These are phyloP conservation scores for Naganishia friedmannii DNA, from an alignment of 768 basidiomycete genomes.

Conservation along the genomic window DNA sequence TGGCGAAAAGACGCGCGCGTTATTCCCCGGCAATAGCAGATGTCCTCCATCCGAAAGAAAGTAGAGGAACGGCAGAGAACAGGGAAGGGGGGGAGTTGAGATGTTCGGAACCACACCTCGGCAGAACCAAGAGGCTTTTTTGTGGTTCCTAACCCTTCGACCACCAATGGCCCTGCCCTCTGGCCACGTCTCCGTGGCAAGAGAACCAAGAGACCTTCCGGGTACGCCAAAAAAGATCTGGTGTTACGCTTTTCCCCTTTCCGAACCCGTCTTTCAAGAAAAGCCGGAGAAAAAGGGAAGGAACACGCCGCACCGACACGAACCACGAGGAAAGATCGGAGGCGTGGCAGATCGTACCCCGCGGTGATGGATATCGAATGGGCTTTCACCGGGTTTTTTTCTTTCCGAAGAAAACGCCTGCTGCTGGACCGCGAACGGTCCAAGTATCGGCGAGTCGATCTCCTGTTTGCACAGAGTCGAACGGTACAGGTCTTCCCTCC, in stretches of 20 bases:
- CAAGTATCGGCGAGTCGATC: constrained; percentile 12
- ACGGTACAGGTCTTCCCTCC: neutral
- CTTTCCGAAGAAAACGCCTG: neutral
- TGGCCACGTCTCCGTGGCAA: neutral
- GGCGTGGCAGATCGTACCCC: constrained; percentile 13
- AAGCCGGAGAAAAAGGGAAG: neutral
- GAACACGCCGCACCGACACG: constrained; percentile 1
- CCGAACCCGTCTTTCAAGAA: too few species aligned
- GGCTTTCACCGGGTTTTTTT: constrained; percentile 15
- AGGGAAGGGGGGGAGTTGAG: neutral
- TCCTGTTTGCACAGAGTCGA: neutral
- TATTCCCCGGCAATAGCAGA: neutral
- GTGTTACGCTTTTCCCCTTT: neutral
- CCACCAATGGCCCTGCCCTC: constrained; percentile 16
- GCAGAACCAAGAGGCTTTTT: neutral
- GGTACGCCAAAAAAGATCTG: constrained; percentile 14
- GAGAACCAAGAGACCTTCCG: constrained; percentile 7
- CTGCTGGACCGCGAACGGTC: neutral
- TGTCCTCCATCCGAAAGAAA: constrained; percentile 10
- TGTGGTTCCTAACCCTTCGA: constrained; percentile 13
- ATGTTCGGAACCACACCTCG: constrained; percentile 10
- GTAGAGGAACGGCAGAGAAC: neutral
- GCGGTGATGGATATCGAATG: constrained; percentile 25
- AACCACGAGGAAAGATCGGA: neutral
- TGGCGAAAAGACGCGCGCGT: neutral